Conservation (phyloP, 129 eudicot genomes). For the Arctium minus region DNA sequence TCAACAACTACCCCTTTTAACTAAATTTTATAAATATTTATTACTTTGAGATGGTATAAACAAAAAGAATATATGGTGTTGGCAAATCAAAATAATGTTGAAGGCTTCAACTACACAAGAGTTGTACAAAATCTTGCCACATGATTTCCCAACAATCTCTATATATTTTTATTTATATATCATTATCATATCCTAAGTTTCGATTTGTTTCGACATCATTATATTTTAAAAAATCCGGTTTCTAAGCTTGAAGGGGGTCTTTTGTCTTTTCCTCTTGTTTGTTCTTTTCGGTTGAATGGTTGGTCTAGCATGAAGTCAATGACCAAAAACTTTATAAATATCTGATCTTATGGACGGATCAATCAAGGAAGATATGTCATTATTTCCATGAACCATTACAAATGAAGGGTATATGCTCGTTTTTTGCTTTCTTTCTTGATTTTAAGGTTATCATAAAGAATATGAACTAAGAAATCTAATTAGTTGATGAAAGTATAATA, state of each 20-base stretch:
- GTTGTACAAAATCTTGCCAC: slow-evolving; percentile 27
- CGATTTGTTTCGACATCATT: not conserved
- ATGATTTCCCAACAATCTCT: not conserved
- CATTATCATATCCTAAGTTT: not conserved
- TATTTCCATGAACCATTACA: not conserved
- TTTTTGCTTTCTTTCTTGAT: not conserved
- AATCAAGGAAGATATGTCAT: not conserved
- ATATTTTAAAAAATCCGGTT: not conserved
- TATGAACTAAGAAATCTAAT: not conserved
- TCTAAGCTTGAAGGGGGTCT: not conserved
- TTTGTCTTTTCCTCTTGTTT: not conserved
- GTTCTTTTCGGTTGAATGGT: not conserved
- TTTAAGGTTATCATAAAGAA: not conserved
- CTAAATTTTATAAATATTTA: not conserved
- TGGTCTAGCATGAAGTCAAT: not conserved
- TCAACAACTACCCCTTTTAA: not conserved
- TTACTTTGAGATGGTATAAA: not conserved
- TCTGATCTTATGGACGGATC: not conserved
- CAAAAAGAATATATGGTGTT: slow-evolving; percentile 16
- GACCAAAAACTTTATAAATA: too few species aligned
- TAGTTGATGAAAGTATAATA: not conserved
- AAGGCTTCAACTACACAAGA: slow-evolving; percentile 19
- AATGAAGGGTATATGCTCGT: not conserved
- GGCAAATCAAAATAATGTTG: slow-evolving; percentile 12
- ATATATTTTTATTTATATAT: not conserved